A percentile compares a stretch with the other conserved stretches of the same genome.
These are phyloP conservation scores for Ochetophila trinervis DNA, from an alignment of 306 rosid genomes.

Conservation along the genomic window DNA sequence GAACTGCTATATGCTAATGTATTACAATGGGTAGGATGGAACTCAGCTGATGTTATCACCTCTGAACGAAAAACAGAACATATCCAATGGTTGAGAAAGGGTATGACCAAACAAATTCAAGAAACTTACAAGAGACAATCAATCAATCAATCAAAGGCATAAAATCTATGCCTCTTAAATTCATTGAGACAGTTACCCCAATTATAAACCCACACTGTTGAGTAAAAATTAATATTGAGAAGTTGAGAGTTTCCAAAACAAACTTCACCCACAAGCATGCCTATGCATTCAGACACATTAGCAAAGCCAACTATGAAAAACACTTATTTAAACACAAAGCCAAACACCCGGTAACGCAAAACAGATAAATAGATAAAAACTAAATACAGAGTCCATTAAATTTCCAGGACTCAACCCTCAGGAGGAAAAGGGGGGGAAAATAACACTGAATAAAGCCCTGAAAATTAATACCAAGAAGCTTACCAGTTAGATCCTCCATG, in stretches of 20 bases:
- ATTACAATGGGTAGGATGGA: conserved; percentile 95
- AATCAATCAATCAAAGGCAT: neutral
- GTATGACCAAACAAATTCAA: conserved; percentile 6
- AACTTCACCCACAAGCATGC: neutral
- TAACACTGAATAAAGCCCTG: neutral
- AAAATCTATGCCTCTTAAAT: no score
- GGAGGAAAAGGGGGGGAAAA: neutral
- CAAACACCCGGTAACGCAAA: conserved; percentile 1
- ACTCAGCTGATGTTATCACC: conserved; percentile 99
- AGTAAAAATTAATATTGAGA: neutral
- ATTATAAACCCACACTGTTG: neutral
- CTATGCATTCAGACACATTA: neutral
- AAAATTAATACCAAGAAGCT: conserved; percentile 27
- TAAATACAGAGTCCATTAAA: neutral
- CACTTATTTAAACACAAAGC: neutral
- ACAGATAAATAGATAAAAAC: neutral
- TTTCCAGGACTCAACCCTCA: neutral
- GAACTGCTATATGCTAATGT: conserved; percentile 96
- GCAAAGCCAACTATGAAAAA: neutral
- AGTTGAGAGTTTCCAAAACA: neutral
- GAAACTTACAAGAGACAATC: neutral
- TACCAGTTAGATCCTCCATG: conserved; percentile 99
- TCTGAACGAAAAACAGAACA: conserved; percentile 51
- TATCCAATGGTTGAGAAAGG: conserved; percentile 19
- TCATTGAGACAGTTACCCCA: no score